Percentiles rank a stretch among this genome's conserved stretches.
phyloP scores from a whole-genome alignment of 768 basidiomycete species.

The Pleurotus cornucopiae region DNA sequence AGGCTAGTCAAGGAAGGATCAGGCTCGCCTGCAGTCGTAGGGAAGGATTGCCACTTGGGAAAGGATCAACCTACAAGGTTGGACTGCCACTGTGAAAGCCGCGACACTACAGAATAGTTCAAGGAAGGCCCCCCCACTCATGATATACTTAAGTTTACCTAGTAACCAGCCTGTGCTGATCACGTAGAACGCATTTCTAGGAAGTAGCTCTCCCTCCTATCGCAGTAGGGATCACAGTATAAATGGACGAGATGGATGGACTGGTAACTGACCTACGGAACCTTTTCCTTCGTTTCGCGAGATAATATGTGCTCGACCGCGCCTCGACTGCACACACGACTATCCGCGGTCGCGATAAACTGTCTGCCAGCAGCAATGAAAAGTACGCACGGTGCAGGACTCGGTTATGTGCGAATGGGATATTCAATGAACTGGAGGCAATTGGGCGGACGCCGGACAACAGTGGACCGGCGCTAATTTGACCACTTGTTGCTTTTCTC shows the following conservation, averaged over 20 bases:
- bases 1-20: background rate
- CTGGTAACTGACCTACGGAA: background rate
- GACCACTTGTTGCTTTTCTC: too few relatives aligned
- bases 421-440: too few relatives aligned
- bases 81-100: background rate
- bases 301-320: background rate
- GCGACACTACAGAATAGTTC: background rate
- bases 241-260: background rate
- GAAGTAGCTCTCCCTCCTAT: background rate
- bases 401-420: background rate
- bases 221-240: background rate
- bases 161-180: background rate
- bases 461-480: too few relatives aligned
- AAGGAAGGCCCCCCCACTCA: background rate
- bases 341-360: background rate
- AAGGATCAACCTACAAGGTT: background rate
- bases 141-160: background rate
- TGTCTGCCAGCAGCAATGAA: background rate
- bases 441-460: too few relatives aligned
- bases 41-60: background rate
- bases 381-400: background rate
- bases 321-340: background rate
- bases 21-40: background rate
- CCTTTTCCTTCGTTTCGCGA: background rate
- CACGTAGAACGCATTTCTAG: background rate